Conservation (phyloP, 768 basidiomycete species). For the Russula sp. region DNA sequence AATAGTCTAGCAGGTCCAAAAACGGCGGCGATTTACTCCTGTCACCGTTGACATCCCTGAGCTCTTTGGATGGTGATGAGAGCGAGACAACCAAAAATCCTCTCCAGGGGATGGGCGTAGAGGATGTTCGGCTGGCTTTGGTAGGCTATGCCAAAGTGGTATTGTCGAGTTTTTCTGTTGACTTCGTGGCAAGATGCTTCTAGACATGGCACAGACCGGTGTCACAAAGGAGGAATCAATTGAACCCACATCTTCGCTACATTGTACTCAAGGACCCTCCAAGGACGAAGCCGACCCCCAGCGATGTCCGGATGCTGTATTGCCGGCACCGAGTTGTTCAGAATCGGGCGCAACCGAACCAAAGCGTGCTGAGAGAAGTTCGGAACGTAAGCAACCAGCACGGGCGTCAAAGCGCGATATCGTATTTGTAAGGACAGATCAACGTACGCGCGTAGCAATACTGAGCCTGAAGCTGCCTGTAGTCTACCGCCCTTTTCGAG, state of each 20-base stretch:
- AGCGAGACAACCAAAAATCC: conserved; percentile 4
- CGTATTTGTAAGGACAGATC: conserved; percentile 13
- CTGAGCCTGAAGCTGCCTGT: not conserved
- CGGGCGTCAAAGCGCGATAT: conserved; percentile 22
- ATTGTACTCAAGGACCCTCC: not conserved
- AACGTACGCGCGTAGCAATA: not conserved
- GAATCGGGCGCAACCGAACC: not conserved
- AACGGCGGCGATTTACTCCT: conserved; percentile 15
- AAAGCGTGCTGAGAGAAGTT: conserved; percentile 5
- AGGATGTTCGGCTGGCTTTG: conserved; percentile 20
- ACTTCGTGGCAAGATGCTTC: conserved; percentile 11
- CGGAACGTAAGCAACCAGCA: conserved; percentile 20
- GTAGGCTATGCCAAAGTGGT: conserved; percentile 2
- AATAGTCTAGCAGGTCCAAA: conserved; percentile 8
- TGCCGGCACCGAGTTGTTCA: not conserved
- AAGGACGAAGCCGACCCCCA: not conserved
- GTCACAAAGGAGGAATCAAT: conserved; percentile 1
- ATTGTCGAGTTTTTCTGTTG: not conserved
- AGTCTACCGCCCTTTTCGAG: conserved; percentile 11
- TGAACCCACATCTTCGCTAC: not conserved
- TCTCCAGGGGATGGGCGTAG: conserved; percentile 12
- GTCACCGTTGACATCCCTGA: conserved; percentile 27
- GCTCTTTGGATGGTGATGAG: conserved; percentile 20
- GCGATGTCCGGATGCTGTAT: not conserved
- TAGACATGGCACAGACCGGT: conserved; percentile 16